These are phyloP conservation scores for Cenchrus fungigraminus DNA, from an alignment of 176 grass and related monocot species.

Conservation along the genomic window DNA sequence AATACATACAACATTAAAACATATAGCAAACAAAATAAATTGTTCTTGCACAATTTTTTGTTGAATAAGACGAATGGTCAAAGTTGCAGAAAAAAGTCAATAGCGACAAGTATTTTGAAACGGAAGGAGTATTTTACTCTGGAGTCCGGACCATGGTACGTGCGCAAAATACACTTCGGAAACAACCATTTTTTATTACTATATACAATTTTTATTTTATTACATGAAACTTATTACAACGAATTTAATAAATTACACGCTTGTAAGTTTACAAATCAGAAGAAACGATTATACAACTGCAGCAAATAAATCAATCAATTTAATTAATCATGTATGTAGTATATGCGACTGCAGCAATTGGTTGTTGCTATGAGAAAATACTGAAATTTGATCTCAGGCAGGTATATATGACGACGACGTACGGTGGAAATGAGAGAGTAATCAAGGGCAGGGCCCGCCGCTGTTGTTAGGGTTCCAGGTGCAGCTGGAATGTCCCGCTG, in stretches of 20 bases:
- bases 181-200: not conserved
- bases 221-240: too few species aligned
- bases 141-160: too few species aligned
- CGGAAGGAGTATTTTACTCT: too few species aligned
- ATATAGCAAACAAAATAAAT: too few species aligned
- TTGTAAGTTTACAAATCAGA: too few species aligned
- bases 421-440: not conserved
- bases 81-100: too few species aligned
- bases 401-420: too few species aligned
- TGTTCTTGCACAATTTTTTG: too few species aligned
- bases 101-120: too few species aligned
- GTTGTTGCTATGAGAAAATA: not conserved
- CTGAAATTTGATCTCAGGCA: not conserved
- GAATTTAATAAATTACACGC: not conserved
- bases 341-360: not conserved
- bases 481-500: slow-evolving; percentile 25
- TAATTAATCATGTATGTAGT: not conserved
- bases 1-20: too few species aligned
- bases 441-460: not conserved
- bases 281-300: not conserved
- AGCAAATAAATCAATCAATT: not conserved
- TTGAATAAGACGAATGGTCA: too few species aligned
- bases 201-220: not conserved
- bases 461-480: slow-evolving; percentile 8
- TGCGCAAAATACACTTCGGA: too few species aligned